Conservation (phyloP, 2,329 filamentous ascomycete species). For the Pseudogymnoascus sp. region DNA sequence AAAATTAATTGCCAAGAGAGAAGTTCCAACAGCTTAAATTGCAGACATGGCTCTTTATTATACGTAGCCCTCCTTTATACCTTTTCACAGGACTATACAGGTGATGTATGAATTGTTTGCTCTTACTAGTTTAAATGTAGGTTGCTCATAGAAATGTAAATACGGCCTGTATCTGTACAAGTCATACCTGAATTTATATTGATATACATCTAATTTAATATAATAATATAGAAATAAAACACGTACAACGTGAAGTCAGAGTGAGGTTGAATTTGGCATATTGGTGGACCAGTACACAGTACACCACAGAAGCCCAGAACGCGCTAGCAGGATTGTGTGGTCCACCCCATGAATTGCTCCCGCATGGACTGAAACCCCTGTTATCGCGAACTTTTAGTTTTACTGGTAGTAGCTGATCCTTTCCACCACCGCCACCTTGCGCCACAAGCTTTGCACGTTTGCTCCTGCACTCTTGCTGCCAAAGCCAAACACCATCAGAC, state of each 20-base stretch:
- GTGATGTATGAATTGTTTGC: neutral
- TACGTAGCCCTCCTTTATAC: no score
- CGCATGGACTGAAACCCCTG: constrained; percentile 4
- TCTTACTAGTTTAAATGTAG: neutral
- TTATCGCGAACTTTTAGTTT: constrained; percentile 4
- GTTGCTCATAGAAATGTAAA: neutral
- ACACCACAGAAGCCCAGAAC: neutral
- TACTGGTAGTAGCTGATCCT: neutral
- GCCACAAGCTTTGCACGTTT: neutral
- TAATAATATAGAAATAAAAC: neutral
- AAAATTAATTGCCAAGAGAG: no score
- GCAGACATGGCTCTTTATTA: no score
- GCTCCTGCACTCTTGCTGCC: neutral
- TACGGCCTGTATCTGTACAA: neutral
- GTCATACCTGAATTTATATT: neutral
- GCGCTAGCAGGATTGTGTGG: neutral
- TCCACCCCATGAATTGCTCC: constrained; percentile 1
- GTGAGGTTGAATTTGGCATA: neutral
- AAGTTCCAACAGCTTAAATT: no score
- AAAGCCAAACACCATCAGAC: neutral
- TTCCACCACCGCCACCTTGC: neutral
- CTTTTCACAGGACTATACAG: no score
- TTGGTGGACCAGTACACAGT: neutral
- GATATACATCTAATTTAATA: neutral
- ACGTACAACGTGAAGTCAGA: neutral